Base-by-base conservation (phyloP, 2,329 filamentous ascomycete genomes). In the Ceratocystis cubensis region DNA sequence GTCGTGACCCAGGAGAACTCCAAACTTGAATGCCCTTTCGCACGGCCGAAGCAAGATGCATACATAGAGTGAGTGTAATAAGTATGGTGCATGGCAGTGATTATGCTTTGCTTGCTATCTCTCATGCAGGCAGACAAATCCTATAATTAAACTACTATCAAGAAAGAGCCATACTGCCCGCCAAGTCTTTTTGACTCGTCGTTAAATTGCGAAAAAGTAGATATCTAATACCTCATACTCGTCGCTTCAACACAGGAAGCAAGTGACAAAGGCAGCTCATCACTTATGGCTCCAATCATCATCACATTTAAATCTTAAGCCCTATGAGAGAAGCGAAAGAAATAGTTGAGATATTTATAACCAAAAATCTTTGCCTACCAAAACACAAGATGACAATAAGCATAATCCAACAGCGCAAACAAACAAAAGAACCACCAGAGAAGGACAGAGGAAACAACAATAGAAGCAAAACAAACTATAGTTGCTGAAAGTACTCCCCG, bases 311-410 rank as follows among this genome's bases (percentile, higher is more conserved):
- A 20, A 59, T 30, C 56, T 2, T 37, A 37, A 59, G 56, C 56
- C 17, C n/a, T 59, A 59, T 30, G 6, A 0, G 8, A n/a, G 17
- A 37, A n/a, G 15, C 50, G 10, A 56, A 56, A 22, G n/a, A 20
- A 59, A 59, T 17, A 28, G 17, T 37, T 33, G 28, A 3, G 6
- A 37, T 37, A n/a, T 20, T n/a, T 30, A 8, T 20, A 59, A 8
- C 5, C 28, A 22, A 37, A 37, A 59, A 37, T 20, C 28, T 59
- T 5, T n/a, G 15, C 30, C 15, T 28, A 13, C 56, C 17, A 15
- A 13, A 59, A 20, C 56, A 59, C 28, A 59, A n/a, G 15, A 59
- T 59, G 56, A 59, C 28, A 59, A 59, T 59, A 59, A 59, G 56
- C 56, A 59, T 59, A 59, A 59, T 37, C 56, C 28, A 59, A 59